phyloP scores from a whole-genome alignment of 345 rosid species.

The Clausena lansium region DNA sequence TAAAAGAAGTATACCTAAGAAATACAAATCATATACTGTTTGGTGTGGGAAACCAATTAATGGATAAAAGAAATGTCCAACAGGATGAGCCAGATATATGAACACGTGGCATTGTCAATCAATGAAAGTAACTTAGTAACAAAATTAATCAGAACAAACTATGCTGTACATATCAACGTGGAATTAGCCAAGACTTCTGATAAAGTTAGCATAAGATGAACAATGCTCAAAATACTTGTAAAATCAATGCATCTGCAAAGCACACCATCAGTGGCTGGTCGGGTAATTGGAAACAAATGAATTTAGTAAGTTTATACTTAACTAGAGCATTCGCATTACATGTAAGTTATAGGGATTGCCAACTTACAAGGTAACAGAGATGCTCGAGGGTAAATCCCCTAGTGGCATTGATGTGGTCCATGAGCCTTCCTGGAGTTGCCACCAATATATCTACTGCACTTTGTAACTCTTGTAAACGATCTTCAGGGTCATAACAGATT shows the following conservation, averaged over 20 bases:
- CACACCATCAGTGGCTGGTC: neutral
- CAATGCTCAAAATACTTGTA: neutral
- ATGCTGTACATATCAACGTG: neutral
- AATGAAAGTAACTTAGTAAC: neutral
- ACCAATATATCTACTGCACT: conserved; percentile 89
- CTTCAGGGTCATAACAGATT: conserved; percentile 78
- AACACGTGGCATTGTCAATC: neutral
- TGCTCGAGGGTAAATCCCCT: conserved; percentile 93
- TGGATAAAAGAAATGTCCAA: neutral
- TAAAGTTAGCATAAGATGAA: conserved; percentile 4
- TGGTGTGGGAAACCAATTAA: neutral
- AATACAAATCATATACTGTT: neutral
- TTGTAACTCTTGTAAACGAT: conserved; percentile 45
- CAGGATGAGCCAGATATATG: neutral
- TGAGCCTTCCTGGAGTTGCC: conserved; percentile 98
- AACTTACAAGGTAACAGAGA: conserved; percentile 85
- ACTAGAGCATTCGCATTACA: neutral
- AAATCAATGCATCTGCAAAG: neutral
- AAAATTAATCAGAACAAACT: neutral
- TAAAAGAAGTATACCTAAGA: neutral
- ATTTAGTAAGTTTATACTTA: neutral
- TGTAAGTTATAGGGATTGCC: conserved; percentile 2
- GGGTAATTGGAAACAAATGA: neutral
- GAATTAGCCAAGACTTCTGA: neutral
- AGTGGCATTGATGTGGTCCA: conserved; percentile 89